Evolutionary conservation across 163 green algal genomes (phyloP), one percentile per base, ranked within the genome.

Genomic region (Scenedesmus sp.): DNA sequence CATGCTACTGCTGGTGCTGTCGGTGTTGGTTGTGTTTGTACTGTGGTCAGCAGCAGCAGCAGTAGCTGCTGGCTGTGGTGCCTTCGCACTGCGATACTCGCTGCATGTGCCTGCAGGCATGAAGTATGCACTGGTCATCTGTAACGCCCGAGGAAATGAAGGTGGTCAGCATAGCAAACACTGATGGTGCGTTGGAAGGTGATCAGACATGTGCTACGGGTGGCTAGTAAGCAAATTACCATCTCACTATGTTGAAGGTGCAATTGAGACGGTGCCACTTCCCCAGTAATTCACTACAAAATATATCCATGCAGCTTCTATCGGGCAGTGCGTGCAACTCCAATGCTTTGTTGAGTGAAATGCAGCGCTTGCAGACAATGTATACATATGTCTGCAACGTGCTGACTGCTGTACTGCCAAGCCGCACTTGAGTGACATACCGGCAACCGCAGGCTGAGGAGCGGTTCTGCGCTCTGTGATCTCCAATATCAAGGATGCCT

Each of bases 401-500:
- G 65, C 65, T n/a, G 3, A 18, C 65, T 76, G 65, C 65, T 76
- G 65, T 22, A 40, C 30, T 76, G 65, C 65, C 30, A 40, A 76
- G 65, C 30, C 30, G 6, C 22, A 72, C 20, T 72, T 1, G 0
- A 33, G 30, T 76, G 30, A 76, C 65, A 30, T 30, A 76, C 65
- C 65, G 20, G 30, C 65, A 76, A 40, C 65, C 40, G 65, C 65
- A 76, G 65, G 65, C 30, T 76, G 65, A 20, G 72, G 37, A 13
- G 72, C 13, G 13, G 72, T 35, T 20, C 18, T 81, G 72, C 72
- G 35, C 35, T 78, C n/a, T 20, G 51, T 78, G 44, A 87, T 56
- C n/a, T 87, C 49, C 53, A 87, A 37, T 40, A 87, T 87, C n/a
- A 87, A 26, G 1, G 82, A 87, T 16, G 82, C 82, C 22, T 87